These are phyloP conservation scores for Nakazawaea peltata DNA, from an alignment of 805 yeast species.

Conservation along the genomic window DNA sequence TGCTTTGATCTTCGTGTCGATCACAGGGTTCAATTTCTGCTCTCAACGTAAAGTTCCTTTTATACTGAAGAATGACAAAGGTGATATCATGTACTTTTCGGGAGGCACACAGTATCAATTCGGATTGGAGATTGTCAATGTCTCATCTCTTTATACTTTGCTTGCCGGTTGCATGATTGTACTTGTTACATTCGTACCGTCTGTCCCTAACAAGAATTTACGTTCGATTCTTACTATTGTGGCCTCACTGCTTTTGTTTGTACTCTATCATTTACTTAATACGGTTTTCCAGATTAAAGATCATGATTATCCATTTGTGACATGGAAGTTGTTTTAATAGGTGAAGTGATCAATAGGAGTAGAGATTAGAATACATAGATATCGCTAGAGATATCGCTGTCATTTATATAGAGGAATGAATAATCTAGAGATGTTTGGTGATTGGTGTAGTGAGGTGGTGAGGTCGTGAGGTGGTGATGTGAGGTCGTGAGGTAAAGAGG, in stretches of 20 bases:
- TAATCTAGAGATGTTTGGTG: no score
- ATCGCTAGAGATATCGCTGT: no score
- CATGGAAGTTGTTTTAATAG: conserved; percentile 11
- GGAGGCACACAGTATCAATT: conserved; percentile 65
- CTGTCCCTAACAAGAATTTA: conserved; percentile 1
- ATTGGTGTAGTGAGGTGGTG: no score
- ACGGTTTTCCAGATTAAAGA: conserved; percentile 39
- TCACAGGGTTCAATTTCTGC: conserved; percentile 61
- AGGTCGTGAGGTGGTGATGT: no score
- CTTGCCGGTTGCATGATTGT: conserved; percentile 33
- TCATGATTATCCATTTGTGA: conserved; percentile 38
- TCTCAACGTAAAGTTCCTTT: conserved; percentile 56
- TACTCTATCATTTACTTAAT: conserved; percentile 31
- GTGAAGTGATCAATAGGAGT: no score
- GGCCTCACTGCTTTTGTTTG: conserved; percentile 24
- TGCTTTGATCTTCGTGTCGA: conserved; percentile 32
- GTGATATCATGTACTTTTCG: conserved; percentile 46
- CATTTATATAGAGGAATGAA: no score
- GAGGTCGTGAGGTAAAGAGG: no score
- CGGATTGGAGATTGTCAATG: conserved; percentile 56
- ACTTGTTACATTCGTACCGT: conserved; percentile 31
- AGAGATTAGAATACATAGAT: no score
- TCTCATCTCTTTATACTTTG: conserved; percentile 39
- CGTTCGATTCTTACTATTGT: conserved; percentile 14
- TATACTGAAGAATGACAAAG: conserved; percentile 42